A percentile compares a stretch with the other conserved stretches of the same genome.
Conservation (phyloP, 768 basidiomycete species). For the Suillus placidus region DNA sequence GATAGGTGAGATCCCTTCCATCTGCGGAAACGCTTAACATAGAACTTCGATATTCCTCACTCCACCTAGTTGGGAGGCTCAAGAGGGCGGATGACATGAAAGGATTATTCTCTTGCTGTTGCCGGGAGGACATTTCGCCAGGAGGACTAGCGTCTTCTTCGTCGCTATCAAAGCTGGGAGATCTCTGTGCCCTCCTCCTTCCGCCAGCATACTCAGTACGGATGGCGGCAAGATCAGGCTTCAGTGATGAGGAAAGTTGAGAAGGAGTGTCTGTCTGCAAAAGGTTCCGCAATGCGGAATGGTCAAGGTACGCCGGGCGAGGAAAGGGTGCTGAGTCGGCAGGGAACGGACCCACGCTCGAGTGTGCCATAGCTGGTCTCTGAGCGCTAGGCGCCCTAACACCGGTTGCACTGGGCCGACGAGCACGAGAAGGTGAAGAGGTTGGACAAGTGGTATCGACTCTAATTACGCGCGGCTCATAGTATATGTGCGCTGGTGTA, state of each 20-base stretch:
- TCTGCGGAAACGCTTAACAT: slow-evolving; percentile 65
- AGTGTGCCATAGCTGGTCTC: slow-evolving; percentile 32
- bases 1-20: slow-evolving; percentile 73
- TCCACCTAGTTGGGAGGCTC: slow-evolving; percentile 78
- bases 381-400: slow-evolving; percentile 25
- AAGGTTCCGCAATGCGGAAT: slow-evolving; percentile 72
- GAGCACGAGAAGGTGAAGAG: slow-evolving; percentile 48
- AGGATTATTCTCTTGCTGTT: slow-evolving; percentile 23
- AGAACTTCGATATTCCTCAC: slow-evolving; percentile 62
- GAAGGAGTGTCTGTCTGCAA: slow-evolving; percentile 56
- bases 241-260: slow-evolving; percentile 41
- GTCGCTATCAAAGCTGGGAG: slow-evolving; percentile 61
- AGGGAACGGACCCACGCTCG: slow-evolving; percentile 26
- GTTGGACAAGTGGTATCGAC: slow-evolving; percentile 51
- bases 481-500: slow-evolving; percentile 33
- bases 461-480: slow-evolving; percentile 75
- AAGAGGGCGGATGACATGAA: slow-evolving; percentile 43
- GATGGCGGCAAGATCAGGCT: slow-evolving; percentile 31
- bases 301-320: slow-evolving; percentile 74
- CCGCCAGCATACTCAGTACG: slow-evolving; percentile 23
- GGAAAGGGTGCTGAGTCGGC: slow-evolving; percentile 48
- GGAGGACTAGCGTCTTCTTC: slow-evolving; percentile 65
- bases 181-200: slow-evolving; percentile 33
- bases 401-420: slow-evolving; percentile 46
- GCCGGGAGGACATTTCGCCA: slow-evolving; percentile 36